These are phyloP conservation scores for Mucor lusitanicus DNA, from an alignment of 371 early-diverging fungal species.

Conservation along the genomic window DNA sequence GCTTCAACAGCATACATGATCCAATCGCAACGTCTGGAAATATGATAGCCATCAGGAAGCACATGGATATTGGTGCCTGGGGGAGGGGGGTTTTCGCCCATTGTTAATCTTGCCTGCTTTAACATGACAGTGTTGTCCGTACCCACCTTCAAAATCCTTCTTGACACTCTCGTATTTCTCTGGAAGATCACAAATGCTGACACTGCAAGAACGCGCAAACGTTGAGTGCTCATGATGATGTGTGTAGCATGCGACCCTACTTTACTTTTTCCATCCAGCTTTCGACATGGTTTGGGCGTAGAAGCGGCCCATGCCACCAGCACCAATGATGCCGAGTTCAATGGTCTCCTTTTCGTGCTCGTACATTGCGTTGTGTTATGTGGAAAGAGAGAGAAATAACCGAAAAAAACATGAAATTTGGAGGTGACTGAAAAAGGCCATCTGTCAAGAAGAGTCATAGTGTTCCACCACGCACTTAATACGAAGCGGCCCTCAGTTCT, in stretches of 20 bases:
- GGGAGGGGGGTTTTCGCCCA: neutral
- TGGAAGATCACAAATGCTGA: constrained; percentile 90
- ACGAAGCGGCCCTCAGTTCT: too few species aligned
- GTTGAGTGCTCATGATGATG: too few species aligned
- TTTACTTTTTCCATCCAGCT: constrained; percentile 81
- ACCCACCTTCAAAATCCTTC: constrained; percentile 55
- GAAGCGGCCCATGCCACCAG: constrained; percentile 95
- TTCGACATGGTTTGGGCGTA: constrained; percentile 74
- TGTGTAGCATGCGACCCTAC: too few species aligned
- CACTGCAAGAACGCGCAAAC: constrained; percentile 35
- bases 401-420: too few species aligned
- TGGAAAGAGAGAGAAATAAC: neutral
- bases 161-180: constrained; percentile 67
- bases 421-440: too few species aligned
- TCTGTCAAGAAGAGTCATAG: too few species aligned
- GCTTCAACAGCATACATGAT: constrained; percentile 96
- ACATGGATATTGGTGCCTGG: constrained; percentile 69
- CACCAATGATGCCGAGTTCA: constrained; percentile 79
- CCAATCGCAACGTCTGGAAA: constrained; percentile 84
- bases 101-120: neutral
- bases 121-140: too few species aligned
- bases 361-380: constrained; percentile 3
- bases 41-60: constrained; percentile 78
- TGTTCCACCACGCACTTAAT: too few species aligned
- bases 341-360: constrained; percentile 55